Evolutionary conservation across 208 protist species (phyloP).

Genomic region (Hexamita inflata): DNA sequence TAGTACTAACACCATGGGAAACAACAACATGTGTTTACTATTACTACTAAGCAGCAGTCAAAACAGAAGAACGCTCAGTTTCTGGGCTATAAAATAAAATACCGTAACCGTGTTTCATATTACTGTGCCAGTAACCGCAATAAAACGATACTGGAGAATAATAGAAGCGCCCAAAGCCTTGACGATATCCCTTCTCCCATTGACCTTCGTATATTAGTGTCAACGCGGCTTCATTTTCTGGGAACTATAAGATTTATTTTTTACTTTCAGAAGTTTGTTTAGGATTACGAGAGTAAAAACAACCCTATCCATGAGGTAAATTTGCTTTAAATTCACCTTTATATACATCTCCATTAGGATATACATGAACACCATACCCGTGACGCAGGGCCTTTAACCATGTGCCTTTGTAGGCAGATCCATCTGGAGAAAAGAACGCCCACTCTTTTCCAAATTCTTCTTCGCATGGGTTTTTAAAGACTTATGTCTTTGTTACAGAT

Average conservation of each 20-base stretch:
- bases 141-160: too few relatives aligned
- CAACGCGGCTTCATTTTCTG: not conserved
- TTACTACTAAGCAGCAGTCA: too few relatives aligned
- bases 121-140: not conserved
- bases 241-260: not conserved
- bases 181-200: not conserved
- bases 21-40: too few relatives aligned
- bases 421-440: constrained; percentile 17
- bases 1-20: too few relatives aligned
- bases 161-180: constrained; percentile 1
- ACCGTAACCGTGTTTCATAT: too few relatives aligned
- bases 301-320: not conserved
- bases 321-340: not conserved
- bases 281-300: not conserved
- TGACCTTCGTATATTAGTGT: constrained; percentile 5
- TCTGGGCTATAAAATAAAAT: too few relatives aligned
- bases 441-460: not conserved
- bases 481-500: too few relatives aligned
- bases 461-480: too few relatives aligned
- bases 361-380: constrained; percentile 15
- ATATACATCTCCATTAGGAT: constrained; percentile 24
- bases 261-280: not conserved
- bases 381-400: constrained; percentile 15
- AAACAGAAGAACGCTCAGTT: too few relatives aligned
- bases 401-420: constrained; percentile 26